Conservation (phyloP, 2,329 filamentous ascomycete species). For the Rhinocladiella mackenziei region DNA sequence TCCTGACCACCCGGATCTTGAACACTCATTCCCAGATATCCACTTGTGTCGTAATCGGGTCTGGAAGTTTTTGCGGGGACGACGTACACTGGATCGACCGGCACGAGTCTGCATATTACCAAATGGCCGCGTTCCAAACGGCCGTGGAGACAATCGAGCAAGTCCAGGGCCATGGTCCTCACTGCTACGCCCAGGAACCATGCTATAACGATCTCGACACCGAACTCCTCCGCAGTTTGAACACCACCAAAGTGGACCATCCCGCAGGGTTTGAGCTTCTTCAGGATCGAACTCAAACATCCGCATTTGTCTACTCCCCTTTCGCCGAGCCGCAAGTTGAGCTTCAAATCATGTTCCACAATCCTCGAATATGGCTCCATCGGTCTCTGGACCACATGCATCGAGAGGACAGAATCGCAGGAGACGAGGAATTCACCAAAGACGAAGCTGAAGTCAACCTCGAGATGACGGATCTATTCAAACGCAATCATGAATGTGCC, state of each 20-base stretch:
- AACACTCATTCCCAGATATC: conserved; percentile 1
- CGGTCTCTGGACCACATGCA: conserved; percentile 7
- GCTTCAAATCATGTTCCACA: conserved; percentile 10
- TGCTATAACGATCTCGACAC: conserved; percentile 48
- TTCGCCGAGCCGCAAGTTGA: conserved; percentile 43
- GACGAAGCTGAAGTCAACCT: background rate
- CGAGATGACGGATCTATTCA: conserved; percentile 1
- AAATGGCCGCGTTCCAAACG: conserved; percentile 21
- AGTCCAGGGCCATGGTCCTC: conserved; percentile 4
- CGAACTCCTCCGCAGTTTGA: conserved; percentile 36
- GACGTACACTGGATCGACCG: conserved; percentile 18
- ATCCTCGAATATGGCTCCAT: conserved; percentile 21
- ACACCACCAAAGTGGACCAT: conserved; percentile 40
- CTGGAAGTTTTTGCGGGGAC: conserved; percentile 22
- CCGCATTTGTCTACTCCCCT: conserved; percentile 60
- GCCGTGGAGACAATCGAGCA: conserved; percentile 9
- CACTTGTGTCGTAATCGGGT: conserved; percentile 20
- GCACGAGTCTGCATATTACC: conserved; percentile 19
- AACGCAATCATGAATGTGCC: background rate
- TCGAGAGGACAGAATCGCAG: background rate
- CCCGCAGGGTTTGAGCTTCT: conserved; percentile 54
- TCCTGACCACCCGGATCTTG: background rate
- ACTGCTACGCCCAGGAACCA: conserved; percentile 51
- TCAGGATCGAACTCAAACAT: conserved; percentile 43
- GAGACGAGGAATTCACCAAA: background rate